Evolutionary conservation across 148 eudicot species (phyloP).

Genomic region (Nyssa sinensis): DNA sequence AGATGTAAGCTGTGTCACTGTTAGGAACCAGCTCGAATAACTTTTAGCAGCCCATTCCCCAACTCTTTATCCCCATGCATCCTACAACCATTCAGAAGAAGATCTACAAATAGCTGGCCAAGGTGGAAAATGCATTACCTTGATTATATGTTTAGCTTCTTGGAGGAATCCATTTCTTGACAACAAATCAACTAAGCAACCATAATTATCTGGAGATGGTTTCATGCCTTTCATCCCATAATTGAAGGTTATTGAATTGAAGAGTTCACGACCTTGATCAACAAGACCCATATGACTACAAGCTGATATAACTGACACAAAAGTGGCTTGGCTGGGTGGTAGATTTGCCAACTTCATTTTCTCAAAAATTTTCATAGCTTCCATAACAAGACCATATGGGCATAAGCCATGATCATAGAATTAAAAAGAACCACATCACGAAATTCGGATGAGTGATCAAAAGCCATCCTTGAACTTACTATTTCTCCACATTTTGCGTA

Average conservation of each 20-base stretch:
- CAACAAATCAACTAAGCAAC: slow-evolving; percentile 25
- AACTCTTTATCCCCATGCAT: slow-evolving; percentile 23
- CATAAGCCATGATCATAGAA: slow-evolving; percentile 29
- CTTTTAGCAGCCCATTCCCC: slow-evolving; percentile 20
- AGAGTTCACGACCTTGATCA: slow-evolving; percentile 21
- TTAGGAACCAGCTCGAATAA: slow-evolving; percentile 15
- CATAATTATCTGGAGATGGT: slow-evolving; percentile 25
- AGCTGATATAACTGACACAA: slow-evolving; percentile 26
- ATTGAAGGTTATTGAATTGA: slow-evolving; percentile 26
- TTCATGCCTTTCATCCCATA: slow-evolving; percentile 22
- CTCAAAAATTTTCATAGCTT: slow-evolving; percentile 29
- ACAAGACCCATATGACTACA: slow-evolving; percentile 29
- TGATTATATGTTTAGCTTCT: slow-evolving; percentile 18
- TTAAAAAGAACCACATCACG: slow-evolving; percentile 22
- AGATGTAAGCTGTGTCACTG: slow-evolving; percentile 17
- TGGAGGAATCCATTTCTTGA: slow-evolving; percentile 28
- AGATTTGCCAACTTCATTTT: slow-evolving; percentile 17
- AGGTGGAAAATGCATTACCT: slow-evolving; percentile 27
- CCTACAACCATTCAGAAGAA: slow-evolving; percentile 29
- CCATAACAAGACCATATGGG: slow-evolving; percentile 20
- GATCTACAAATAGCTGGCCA: slow-evolving; percentile 37
- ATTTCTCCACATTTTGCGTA: slow-evolving; percentile 30
- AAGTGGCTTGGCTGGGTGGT: slow-evolving; percentile 27
- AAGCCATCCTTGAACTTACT: slow-evolving; percentile 19
- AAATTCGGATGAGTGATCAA: slow-evolving; percentile 13